phyloP scores from a whole-genome alignment of 202 grass and related monocot species.

The Hordeum pubiflorum region DNA sequence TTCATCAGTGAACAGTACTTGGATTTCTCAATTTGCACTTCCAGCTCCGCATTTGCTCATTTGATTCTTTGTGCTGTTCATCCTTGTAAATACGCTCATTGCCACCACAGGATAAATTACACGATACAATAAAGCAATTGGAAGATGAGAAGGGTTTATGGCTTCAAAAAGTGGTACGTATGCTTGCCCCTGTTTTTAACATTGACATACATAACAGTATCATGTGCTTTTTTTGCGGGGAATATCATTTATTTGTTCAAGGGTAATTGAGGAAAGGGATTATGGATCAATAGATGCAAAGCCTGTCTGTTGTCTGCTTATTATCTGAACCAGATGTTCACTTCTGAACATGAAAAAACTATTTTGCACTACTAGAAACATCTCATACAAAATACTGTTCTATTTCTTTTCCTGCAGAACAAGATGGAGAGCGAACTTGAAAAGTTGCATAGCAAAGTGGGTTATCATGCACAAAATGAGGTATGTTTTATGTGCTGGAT shows the following conservation, averaged over 20 bases:
- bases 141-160: slow-evolving; percentile 61
- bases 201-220: background rate
- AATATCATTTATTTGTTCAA: background rate
- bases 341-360: background rate
- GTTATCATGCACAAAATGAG: slow-evolving; percentile 44
- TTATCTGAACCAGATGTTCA: background rate
- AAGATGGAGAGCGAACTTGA: slow-evolving; percentile 56
- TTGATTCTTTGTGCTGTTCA: background rate
- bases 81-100: slow-evolving; percentile 9
- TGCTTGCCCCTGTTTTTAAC: slow-evolving; percentile 3
- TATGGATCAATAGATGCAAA: background rate
- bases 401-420: slow-evolving; percentile 36
- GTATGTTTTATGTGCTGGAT: slow-evolving; percentile 33
- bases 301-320: background rate
- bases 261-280: background rate
- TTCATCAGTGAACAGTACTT: background rate
- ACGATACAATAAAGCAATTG: slow-evolving; percentile 45
- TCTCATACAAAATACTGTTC: slow-evolving; percentile 2
- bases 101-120: slow-evolving; percentile 47
- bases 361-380: slow-evolving; percentile 19
- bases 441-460: slow-evolving; percentile 61
- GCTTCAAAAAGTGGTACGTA: slow-evolving; percentile 52
- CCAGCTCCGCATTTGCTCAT: background rate
- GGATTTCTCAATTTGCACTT: background rate
- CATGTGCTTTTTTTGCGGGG: background rate